Conservation (phyloP, 257 asterid genomes). For the Solanum clarkiae region DNA sequence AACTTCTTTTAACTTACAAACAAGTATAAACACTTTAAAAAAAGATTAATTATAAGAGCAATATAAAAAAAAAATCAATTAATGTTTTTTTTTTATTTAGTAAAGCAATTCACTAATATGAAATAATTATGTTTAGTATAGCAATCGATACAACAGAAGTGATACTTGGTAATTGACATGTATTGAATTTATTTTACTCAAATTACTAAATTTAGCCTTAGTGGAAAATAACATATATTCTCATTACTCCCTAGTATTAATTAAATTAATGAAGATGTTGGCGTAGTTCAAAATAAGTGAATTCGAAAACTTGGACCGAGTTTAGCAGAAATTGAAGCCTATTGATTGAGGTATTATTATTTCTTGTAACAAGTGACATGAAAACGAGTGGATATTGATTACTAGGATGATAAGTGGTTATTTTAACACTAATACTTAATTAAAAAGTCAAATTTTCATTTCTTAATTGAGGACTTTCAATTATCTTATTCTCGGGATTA, state of each 20-base stretch:
- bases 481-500: too few relatives aligned
- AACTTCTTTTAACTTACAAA: too few relatives aligned
- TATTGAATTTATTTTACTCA: not conserved
- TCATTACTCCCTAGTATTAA: too few relatives aligned
- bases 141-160: too few relatives aligned
- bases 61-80: too few relatives aligned
- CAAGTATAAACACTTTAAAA: too few relatives aligned
- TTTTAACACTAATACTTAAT: not conserved
- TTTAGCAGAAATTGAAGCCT: not conserved
- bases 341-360: not conserved
- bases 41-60: too few relatives aligned
- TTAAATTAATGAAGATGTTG: too few relatives aligned
- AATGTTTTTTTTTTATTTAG: too few relatives aligned
- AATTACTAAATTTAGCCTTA: not conserved
- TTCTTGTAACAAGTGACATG: not conserved
- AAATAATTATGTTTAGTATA: too few relatives aligned
- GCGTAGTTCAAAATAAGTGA: too few relatives aligned
- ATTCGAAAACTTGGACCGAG: not conserved
- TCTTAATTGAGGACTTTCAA: not conserved
- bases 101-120: too few relatives aligned
- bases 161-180: not conserved
- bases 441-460: not conserved
- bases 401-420: not conserved
- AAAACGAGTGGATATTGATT: not conserved
- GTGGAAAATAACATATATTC: not conserved